Percentiles rank a stretch among this genome's conserved stretches.
phyloP scores from a whole-genome alignment of 140 eudicot genomes.

The Ambrosia hybrid region DNA sequence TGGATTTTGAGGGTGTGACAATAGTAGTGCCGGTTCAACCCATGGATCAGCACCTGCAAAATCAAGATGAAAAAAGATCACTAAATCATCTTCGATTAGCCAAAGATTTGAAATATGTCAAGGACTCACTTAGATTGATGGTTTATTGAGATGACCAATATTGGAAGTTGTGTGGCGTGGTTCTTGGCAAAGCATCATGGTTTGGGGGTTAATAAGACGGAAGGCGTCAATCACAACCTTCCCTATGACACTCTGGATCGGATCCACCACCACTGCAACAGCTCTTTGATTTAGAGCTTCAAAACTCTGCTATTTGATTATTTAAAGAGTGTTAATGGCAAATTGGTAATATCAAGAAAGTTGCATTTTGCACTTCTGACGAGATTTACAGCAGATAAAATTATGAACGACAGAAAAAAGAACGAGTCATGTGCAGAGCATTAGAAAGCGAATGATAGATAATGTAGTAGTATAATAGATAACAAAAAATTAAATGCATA shows the following conservation, averaged over 20 bases:
- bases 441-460: background rate
- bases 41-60: conserved; percentile 87
- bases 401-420: no score
- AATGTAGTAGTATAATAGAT: background rate
- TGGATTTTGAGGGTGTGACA: no score
- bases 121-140: conserved; percentile 75
- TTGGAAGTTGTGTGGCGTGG: conserved; percentile 94
- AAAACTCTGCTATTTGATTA: conserved; percentile 56
- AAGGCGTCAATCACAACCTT: conserved; percentile 95
- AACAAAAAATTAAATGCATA: background rate
- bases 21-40: conserved; percentile 91
- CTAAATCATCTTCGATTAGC: background rate
- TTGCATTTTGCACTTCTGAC: background rate
- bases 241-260: conserved; percentile 93
- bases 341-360: background rate
- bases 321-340: background rate
- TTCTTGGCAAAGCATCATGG: conserved; percentile 99
- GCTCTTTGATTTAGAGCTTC: conserved; percentile 96
- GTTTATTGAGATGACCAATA: conserved; percentile 90
- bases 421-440: background rate
- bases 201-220: conserved; percentile 90
- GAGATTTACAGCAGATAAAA: background rate
- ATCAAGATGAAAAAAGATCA: conserved; percentile 3
- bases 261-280: conserved; percentile 96
- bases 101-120: background rate